phyloP scores from a whole-genome alignment of 2,329 filamentous ascomycete genomes.

The Mycosphaerella arachidis region DNA sequence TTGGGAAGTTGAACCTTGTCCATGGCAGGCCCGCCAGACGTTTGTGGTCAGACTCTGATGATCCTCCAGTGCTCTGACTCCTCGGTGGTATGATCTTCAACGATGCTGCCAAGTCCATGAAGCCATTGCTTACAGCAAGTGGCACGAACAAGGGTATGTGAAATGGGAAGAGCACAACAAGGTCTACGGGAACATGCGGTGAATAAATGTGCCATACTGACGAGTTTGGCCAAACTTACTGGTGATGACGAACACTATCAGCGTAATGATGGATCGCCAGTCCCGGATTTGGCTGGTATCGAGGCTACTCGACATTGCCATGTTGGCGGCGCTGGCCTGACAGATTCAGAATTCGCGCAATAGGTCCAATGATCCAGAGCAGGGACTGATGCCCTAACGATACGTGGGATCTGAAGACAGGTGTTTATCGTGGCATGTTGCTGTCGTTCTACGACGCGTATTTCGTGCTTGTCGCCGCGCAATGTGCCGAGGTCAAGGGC shows the following conservation, averaged over 20 bases:
- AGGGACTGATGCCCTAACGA: too few species aligned
- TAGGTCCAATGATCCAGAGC: too few species aligned
- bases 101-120: conserved; percentile 42
- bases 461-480: too few species aligned
- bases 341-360: not conserved
- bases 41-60: too few species aligned
- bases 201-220: not conserved
- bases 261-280: conserved; percentile 67
- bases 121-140: conserved; percentile 42
- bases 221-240: conserved; percentile 50
- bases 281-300: conserved; percentile 55
- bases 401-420: not conserved
- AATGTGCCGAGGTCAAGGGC: too few species aligned
- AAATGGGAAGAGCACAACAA: conserved; percentile 66
- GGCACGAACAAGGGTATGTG: conserved; percentile 61
- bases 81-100: conserved; percentile 53
- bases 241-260: conserved; percentile 64
- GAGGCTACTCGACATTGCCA: conserved; percentile 29
- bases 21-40: not conserved
- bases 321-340: conserved; percentile 1
- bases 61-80: not conserved
- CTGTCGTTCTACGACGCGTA: not conserved
- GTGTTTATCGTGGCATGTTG: not conserved
- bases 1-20: conserved; percentile 52
- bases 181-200: conserved; percentile 45